Evolutionary conservation across 129 eudicot genomes (phyloP).

Genomic region (Centella asiatica): DNA sequence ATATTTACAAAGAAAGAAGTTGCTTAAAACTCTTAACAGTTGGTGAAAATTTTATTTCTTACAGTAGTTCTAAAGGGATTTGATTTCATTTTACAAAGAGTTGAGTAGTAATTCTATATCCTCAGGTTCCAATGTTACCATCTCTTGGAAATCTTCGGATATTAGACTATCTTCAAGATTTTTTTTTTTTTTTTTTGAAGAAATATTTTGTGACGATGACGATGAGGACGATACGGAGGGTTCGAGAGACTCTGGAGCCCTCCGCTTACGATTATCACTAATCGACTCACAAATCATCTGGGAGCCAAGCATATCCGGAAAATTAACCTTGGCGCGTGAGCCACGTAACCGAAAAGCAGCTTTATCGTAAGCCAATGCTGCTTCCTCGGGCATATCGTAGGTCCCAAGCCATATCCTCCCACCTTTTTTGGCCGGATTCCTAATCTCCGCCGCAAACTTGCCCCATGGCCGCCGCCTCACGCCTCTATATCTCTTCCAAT

Average conservation of each 20-base stretch:
- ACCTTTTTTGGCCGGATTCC: slow-evolving; percentile 22
- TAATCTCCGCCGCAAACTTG: slow-evolving; percentile 33
- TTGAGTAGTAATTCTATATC: background rate
- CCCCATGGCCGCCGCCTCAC: slow-evolving; percentile 43
- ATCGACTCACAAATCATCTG: background rate
- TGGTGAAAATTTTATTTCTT: no score
- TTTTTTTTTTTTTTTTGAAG: background rate
- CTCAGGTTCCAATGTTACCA: background rate
- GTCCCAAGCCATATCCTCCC: slow-evolving; percentile 24
- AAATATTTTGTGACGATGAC: background rate
- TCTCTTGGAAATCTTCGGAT: background rate
- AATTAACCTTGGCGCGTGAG: slow-evolving; percentile 12
- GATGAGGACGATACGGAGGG: background rate
- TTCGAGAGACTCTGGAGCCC: slow-evolving; percentile 3
- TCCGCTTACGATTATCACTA: background rate
- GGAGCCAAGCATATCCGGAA: slow-evolving; percentile 13
- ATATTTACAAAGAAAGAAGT: no score
- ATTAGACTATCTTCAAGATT: background rate
- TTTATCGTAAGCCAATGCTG: slow-evolving; percentile 20
- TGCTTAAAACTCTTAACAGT: no score
- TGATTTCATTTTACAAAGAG: background rate
- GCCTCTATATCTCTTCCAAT: slow-evolving; percentile 26
- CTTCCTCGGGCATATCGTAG: slow-evolving; percentile 15
- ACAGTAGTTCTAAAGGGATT: no score
- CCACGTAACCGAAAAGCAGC: slow-evolving; percentile 18